These are phyloP conservation scores for Scytalidium lignicola DNA, from an alignment of 2,329 filamentous ascomycete species.

Conservation along the genomic window DNA sequence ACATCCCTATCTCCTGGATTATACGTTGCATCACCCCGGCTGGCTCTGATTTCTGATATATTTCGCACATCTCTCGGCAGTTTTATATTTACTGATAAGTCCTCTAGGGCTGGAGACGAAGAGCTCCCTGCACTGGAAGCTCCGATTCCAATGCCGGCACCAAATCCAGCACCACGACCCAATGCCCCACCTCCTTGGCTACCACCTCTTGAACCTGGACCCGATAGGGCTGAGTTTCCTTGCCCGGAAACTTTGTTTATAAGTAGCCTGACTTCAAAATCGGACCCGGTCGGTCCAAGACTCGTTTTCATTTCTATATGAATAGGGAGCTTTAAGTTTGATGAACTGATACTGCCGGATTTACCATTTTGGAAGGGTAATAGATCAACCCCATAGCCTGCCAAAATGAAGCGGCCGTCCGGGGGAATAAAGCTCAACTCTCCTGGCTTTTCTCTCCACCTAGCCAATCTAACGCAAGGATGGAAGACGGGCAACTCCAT, in stretches of 20 bases:
- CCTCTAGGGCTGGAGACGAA: slow-evolving; percentile 57
- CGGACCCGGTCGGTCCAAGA: slow-evolving; percentile 67
- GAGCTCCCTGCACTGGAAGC: slow-evolving; percentile 40
- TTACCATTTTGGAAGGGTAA: slow-evolving; percentile 63
- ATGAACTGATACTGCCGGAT: slow-evolving; percentile 46
- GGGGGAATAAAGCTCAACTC: slow-evolving; percentile 95
- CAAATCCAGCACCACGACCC: slow-evolving; percentile 43
- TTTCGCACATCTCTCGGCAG: slow-evolving; percentile 76
- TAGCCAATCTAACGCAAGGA: slow-evolving; percentile 84
- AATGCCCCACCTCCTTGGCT: slow-evolving; percentile 33
- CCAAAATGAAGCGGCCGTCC: slow-evolving; percentile 88
- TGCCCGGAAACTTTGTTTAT: slow-evolving; percentile 59
- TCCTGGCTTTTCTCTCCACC: slow-evolving; percentile 83
- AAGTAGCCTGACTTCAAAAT: slow-evolving; percentile 82
- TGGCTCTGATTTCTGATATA: slow-evolving; percentile 74
- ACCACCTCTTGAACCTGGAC: slow-evolving; percentile 32
- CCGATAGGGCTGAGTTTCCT: slow-evolving; percentile 32
- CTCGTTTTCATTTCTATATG: slow-evolving; percentile 76
- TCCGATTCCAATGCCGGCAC: slow-evolving; percentile 29
- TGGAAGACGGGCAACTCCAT: slow-evolving; percentile 93
- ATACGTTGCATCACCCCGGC: slow-evolving; percentile 78
- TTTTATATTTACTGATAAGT: slow-evolving; percentile 72
- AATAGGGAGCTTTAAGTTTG: slow-evolving; percentile 73
- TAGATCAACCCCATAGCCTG: slow-evolving; percentile 90
- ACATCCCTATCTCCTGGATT: slow-evolving; percentile 65